A percentile compares a stretch with the other conserved stretches of the same genome.
Conservation (phyloP, 2,329 filamentous ascomycete genomes). For the Ophiostoma angusticollis region DNA sequence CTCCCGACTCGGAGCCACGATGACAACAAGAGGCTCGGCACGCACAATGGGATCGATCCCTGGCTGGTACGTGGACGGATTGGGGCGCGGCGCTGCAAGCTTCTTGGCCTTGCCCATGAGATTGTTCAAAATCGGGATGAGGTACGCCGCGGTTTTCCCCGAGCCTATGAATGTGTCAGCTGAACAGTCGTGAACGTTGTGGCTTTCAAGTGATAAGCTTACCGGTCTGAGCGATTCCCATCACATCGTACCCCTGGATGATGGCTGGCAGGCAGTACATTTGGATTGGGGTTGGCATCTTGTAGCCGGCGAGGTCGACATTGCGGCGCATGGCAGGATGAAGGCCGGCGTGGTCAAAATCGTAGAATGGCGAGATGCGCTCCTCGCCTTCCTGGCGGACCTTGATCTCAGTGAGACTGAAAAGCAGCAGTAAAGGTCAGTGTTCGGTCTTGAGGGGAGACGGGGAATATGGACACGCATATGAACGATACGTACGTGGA, state of each 20-base stretch:
- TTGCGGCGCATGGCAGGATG: constrained; percentile 78
- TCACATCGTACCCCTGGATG: constrained; percentile 62
- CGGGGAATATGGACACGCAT: no score
- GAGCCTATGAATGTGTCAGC: constrained; percentile 68
- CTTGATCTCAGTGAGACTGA: constrained; percentile 41
- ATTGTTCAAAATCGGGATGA: constrained; percentile 78
- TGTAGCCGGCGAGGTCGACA: constrained; percentile 58
- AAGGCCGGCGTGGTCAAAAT: constrained; percentile 64
- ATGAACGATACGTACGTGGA: constrained; percentile 24
- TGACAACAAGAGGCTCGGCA: constrained; percentile 77
- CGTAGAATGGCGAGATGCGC: constrained; percentile 37
- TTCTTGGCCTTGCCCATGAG: constrained; percentile 95
- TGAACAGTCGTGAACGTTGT: no score
- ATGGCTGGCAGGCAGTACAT: constrained; percentile 74
- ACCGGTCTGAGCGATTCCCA: constrained; percentile 90
- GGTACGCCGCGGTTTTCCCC: constrained; percentile 87
- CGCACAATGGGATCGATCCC: constrained; percentile 36
- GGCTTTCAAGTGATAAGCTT: constrained; percentile 20
- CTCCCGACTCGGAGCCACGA: constrained; percentile 81
- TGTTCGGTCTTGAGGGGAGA: no score
- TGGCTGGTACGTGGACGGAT: constrained; percentile 41
- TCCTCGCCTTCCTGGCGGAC: constrained; percentile 44
- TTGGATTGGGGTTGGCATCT: constrained; percentile 72
- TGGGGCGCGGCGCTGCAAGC: constrained; percentile 65
- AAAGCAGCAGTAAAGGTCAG: constrained; percentile 14